Evolutionary conservation across 2,329 filamentous ascomycete genomes (phyloP).

Genomic region (Coleophoma eucalyptorum): DNA sequence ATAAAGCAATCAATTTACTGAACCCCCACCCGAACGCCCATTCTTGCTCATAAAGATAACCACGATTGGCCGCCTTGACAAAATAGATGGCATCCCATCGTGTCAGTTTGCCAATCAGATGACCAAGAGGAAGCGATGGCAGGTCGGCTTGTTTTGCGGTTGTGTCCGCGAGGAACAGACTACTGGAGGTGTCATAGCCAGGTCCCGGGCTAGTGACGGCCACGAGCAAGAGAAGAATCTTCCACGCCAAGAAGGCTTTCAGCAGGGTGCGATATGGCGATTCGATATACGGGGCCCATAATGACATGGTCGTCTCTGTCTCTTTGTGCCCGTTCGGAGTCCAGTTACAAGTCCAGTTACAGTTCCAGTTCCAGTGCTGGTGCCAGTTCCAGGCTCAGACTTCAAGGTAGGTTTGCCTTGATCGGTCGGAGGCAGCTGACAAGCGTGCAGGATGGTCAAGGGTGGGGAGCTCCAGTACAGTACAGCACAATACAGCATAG

Average conservation of each 20-base stretch:
- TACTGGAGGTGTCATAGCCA: slow-evolving; percentile 75
- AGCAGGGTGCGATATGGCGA: slow-evolving; percentile 18
- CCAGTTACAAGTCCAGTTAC: too few species aligned
- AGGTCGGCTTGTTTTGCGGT: slow-evolving; percentile 7
- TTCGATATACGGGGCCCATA: slow-evolving; percentile 9
- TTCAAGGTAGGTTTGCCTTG: too few species aligned
- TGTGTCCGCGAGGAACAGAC: slow-evolving; percentile 37
- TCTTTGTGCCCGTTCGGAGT: too few species aligned
- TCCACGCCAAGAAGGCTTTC: slow-evolving; percentile 58
- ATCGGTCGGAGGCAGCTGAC: too few species aligned
- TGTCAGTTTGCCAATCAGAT: slow-evolving; percentile 46
- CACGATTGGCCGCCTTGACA: slow-evolving; percentile 55
- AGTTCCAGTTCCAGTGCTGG: too few species aligned
- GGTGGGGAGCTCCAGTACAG: too few species aligned
- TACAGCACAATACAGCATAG: too few species aligned
- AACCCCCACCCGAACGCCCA: slow-evolving; percentile 72
- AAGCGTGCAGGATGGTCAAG: too few species aligned
- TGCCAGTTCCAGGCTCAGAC: too few species aligned
- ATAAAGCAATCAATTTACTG: slow-evolving; percentile 33
- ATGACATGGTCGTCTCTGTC: slow-evolving; percentile 8
- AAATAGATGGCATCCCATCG: slow-evolving; percentile 85
- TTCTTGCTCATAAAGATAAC: slow-evolving; percentile 75
- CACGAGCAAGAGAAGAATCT: slow-evolving; percentile 59
- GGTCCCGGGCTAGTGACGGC: slow-evolving; percentile 52
- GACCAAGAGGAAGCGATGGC: slow-evolving; percentile 16